A percentile compares a stretch with the other conserved stretches of the same genome.
phyloP scores from a whole-genome alignment of 108 stramenopile species.

The Cyclotella cryptica region DNA sequence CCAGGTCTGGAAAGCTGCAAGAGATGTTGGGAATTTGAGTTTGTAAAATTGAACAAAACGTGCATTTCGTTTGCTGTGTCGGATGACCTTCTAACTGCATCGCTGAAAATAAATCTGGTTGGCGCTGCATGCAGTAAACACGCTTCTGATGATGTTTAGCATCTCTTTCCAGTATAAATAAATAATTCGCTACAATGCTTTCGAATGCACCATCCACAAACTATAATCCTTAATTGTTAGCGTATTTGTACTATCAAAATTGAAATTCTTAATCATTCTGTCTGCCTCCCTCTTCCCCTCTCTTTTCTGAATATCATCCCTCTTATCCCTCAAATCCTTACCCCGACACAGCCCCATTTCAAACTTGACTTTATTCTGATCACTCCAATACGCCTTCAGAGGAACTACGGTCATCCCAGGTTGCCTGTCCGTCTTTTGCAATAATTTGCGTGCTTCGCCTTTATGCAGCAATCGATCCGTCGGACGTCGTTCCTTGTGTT shows the following conservation, averaged over 20 bases:
- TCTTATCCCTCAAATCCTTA: conserved; percentile 87
- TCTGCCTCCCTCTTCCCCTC: conserved; percentile 75
- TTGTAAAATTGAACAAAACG: neutral
- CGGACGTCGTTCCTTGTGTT: conserved; percentile 79
- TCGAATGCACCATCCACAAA: no score
- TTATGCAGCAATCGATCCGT: conserved; percentile 67
- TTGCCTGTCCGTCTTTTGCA: conserved; percentile 46
- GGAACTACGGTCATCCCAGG: conserved; percentile 55
- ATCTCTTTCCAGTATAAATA: neutral
- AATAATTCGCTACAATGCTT: neutral
- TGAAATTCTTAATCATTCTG: conserved; percentile 83
- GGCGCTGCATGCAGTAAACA: no score
- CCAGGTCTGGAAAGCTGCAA: conserved; percentile 66
- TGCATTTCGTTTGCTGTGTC: no score
- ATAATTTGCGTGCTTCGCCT: conserved; percentile 55
- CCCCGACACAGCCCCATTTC: conserved; percentile 84
- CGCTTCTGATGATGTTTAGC: no score
- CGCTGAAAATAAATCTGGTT: no score
- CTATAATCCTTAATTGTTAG: neutral
- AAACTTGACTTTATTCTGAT: conserved; percentile 81
- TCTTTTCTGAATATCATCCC: conserved; percentile 79
- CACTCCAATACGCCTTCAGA: conserved; percentile 89
- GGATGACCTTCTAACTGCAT: no score
- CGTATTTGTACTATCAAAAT: conserved; percentile 18
- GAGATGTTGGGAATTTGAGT: conserved; percentile 59